phyloP scores from a whole-genome alignment of 1,139 yeast species.

The Taphrina pruni region DNA sequence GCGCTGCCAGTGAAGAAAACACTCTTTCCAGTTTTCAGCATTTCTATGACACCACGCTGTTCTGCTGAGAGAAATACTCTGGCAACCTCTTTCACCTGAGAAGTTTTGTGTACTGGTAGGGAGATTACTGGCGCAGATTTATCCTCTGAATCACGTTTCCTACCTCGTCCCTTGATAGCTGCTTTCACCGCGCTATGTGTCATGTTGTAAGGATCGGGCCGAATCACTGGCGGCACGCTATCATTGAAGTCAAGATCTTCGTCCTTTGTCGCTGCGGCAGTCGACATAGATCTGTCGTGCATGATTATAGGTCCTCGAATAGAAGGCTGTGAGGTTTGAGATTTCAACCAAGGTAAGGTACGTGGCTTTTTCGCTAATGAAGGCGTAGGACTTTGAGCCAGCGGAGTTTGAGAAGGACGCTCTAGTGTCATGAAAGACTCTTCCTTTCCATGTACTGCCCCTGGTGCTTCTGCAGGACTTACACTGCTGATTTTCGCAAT shows the following conservation, averaged over 20 bases:
- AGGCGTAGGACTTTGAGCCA: not conserved
- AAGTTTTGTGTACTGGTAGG: conserved; percentile 1
- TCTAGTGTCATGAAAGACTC: not conserved
- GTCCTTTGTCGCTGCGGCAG: conserved; percentile 1
- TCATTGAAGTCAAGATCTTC: conserved; percentile 4
- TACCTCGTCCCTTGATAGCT: conserved; percentile 20
- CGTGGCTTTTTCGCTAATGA: conserved; percentile 7
- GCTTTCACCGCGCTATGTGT: conserved; percentile 27
- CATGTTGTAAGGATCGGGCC: conserved; percentile 22
- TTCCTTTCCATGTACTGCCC: not conserved
- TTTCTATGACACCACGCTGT: conserved; percentile 69
- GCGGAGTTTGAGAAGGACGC: conserved; percentile 3
- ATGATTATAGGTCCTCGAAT: not conserved
- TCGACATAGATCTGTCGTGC: conserved; percentile 6
- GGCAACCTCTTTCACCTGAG: conserved; percentile 37
- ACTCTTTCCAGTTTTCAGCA: conserved; percentile 62
- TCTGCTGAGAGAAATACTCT: conserved; percentile 63
- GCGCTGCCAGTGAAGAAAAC: conserved; percentile 93
- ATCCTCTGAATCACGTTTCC: conserved; percentile 20
- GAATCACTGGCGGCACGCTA: not conserved
- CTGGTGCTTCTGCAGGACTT: not conserved
- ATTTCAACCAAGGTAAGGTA: conserved; percentile 8
- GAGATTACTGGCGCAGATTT: not conserved
- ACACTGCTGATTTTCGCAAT: not conserved
- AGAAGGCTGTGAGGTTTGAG: not conserved